Evolutionary conservation across 352 stramenopile genomes (phyloP), one percentile per base, ranked within the genome.

Genomic region (Phytophthora pisi): DNA sequence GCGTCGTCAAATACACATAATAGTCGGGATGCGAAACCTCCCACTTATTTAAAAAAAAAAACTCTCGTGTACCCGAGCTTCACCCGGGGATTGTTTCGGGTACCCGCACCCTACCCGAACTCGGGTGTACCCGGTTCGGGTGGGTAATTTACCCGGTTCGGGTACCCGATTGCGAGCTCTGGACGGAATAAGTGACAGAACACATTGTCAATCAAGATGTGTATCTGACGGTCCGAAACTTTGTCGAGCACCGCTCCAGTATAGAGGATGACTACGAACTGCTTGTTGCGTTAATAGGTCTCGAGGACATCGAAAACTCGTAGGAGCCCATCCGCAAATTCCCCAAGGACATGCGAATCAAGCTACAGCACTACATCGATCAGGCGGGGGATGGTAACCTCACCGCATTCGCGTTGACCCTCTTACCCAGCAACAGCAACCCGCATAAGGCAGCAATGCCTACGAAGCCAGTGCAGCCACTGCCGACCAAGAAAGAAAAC

Each of bases 141-240:
- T n/a, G n/a, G n/a, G n/a, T n/a, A n/a, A n/a, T n/a, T n/a, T n/a
- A n/a, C n/a, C n/a, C n/a, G n/a, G n/a, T n/a, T n/a, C n/a, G n/a
- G n/a, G n/a, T n/a, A n/a, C n/a, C n/a, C n/a, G n/a, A n/a, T n/a
- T n/a, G n/a, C n/a, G n/a, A n/a, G n/a, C n/a, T n/a, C n/a, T n/a
- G n/a, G 20, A 20, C 20, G 20, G 20, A 20, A 20, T 20, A 61
- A 46, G n/a, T 61, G 2, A 11, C 53, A 13, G 24, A 61, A 16
- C 42, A 61, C n/a, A 51, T 61, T 20, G 13, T 16, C 11, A 61
- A 61, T 23, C 42, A 61, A 52, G 54, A 61, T n/a, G 26, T 61
- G 13, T 52, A 61, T 6, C 24, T 53, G 13, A 61, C 54, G 4
- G 53, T 51, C 0, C 31, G 34, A 47, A n/a, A 46, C 6, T 34